These are phyloP conservation scores for Phycomyces blakesleeanus DNA, from an alignment of 192 early-diverging fungal genomes.

Conservation along the genomic window DNA sequence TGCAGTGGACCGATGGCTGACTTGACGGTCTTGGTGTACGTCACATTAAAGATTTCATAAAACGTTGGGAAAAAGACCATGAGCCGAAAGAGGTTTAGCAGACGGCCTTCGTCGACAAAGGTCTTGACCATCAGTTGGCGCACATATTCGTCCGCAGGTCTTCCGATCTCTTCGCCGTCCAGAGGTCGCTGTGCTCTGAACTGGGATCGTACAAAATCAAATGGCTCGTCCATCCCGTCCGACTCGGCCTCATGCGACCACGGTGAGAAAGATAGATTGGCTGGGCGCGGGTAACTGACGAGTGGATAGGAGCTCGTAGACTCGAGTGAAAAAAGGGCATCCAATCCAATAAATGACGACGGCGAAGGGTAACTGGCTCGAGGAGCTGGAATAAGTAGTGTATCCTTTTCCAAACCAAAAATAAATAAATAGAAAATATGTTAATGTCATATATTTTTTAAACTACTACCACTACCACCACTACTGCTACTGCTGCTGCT, in stretches of 20 bases:
- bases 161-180: conserved; percentile 24
- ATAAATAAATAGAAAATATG: too few species aligned
- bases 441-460: too few species aligned
- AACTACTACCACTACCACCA: too few species aligned
- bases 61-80: conserved; percentile 55
- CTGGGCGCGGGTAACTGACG: conserved; percentile 27
- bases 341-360: conserved; percentile 47
- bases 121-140: conserved; percentile 47
- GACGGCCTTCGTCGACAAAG: conserved; percentile 44
- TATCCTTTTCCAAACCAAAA: too few species aligned
- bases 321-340: conserved; percentile 51
- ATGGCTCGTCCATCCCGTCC: background rate
- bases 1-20: conserved; percentile 43
- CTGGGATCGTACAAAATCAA: background rate
- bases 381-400: conserved; percentile 40
- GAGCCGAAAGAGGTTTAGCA: conserved; percentile 46
- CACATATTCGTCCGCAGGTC: conserved; percentile 46
- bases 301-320: conserved; percentile 13
- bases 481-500: too few species aligned
- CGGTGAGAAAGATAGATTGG: conserved; percentile 40
- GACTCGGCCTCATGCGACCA: conserved; percentile 12
- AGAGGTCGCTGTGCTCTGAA: background rate
- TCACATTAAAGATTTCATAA: conserved; percentile 46
- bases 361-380: conserved; percentile 44
- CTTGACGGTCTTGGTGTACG: conserved; percentile 38